Evolutionary conservation across 495 filamentous ascomycete genomes (phyloP).

Genomic region (Podospora fimiseda): DNA sequence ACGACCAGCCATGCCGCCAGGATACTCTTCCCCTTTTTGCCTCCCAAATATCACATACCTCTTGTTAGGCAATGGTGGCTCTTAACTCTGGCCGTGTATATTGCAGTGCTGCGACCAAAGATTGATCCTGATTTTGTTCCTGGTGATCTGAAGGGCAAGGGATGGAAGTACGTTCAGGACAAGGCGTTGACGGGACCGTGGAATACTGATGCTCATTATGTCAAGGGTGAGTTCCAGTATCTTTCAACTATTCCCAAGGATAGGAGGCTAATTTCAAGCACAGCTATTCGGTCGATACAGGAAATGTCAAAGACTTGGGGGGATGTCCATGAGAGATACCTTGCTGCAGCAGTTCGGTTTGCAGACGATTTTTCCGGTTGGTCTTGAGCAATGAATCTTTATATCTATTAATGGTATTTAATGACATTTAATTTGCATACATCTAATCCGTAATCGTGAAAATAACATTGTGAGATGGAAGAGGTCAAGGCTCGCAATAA

Average conservation of each 20-base stretch:
- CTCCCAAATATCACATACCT: slow-evolving; percentile 60
- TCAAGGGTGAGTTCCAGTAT: slow-evolving; percentile 58
- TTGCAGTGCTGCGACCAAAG: slow-evolving; percentile 63
- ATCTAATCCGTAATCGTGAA: too few relatives aligned
- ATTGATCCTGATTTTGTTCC: slow-evolving; percentile 60
- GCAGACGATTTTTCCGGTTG: slow-evolving; percentile 73
- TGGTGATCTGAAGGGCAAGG: slow-evolving; percentile 53
- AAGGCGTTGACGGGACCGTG: slow-evolving; percentile 59
- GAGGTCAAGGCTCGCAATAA: too few relatives aligned
- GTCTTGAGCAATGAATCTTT: slow-evolving; percentile 26
- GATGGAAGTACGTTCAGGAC: slow-evolving; percentile 70
- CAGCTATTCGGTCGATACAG: slow-evolving; percentile 64
- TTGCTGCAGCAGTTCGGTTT: slow-evolving; percentile 75
- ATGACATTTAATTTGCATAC: too few relatives aligned
- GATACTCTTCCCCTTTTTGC: slow-evolving; percentile 73
- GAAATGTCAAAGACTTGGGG: slow-evolving; percentile 76
- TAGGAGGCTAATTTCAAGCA: too few relatives aligned
- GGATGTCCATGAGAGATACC: slow-evolving; percentile 67
- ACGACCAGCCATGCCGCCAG: slow-evolving; percentile 84
- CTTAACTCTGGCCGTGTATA: slow-evolving; percentile 68
- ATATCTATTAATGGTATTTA: too few relatives aligned
- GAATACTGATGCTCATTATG: slow-evolving; percentile 70
- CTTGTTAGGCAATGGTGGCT: slow-evolving; percentile 87
- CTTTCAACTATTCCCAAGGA: too few relatives aligned
- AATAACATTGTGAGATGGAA: too few relatives aligned